phyloP scores from a whole-genome alignment of 495 filamentous ascomycete species.

The Trichocladium antarcticum region DNA sequence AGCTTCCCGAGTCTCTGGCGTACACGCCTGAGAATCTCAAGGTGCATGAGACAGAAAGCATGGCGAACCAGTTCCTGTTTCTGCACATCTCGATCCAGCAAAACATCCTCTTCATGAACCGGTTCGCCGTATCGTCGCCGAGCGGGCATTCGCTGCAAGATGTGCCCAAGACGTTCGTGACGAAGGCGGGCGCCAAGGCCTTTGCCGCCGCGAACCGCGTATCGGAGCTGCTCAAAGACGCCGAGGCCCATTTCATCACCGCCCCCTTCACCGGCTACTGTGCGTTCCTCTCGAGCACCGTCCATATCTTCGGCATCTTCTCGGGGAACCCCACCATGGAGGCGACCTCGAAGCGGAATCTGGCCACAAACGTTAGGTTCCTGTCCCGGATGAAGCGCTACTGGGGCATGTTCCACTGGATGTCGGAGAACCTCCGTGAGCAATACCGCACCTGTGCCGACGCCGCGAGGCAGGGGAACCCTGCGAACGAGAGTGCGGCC shows the following conservation, averaged over 20 bases:
- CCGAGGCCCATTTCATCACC: conserved; percentile 65
- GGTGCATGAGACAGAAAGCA: conserved; percentile 67
- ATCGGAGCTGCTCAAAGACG: conserved; percentile 69
- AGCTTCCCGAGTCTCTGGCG: conserved; percentile 55
- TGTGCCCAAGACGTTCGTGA: conserved; percentile 69
- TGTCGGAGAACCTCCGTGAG: conserved; percentile 85
- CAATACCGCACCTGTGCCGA: conserved; percentile 81
- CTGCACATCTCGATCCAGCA: conserved; percentile 84
- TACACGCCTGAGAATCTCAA: conserved; percentile 79
- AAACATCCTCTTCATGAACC: conserved; percentile 79
- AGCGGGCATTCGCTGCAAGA: conserved; percentile 56
- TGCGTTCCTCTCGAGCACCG: conserved; percentile 81
- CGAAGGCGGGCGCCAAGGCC: conserved; percentile 61
- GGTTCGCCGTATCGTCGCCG: conserved; percentile 70
- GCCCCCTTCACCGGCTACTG: conserved; percentile 93
- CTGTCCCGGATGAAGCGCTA: conserved; percentile 89
- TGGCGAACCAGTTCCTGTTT: conserved; percentile 90
- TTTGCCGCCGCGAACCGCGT: conserved; percentile 86
- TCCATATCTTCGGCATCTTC: conserved; percentile 88
- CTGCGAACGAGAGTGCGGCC: conserved; percentile 40
- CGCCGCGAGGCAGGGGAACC: conserved; percentile 46
- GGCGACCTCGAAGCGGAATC: conserved; percentile 66
- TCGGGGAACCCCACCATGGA: conserved; percentile 64
- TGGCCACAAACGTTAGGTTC: conserved; percentile 83
- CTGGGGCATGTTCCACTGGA: conserved; percentile 97